Conservation (phyloP, 2,329 filamentous ascomycete genomes). For the Colletotrichum lindemuthianum region DNA sequence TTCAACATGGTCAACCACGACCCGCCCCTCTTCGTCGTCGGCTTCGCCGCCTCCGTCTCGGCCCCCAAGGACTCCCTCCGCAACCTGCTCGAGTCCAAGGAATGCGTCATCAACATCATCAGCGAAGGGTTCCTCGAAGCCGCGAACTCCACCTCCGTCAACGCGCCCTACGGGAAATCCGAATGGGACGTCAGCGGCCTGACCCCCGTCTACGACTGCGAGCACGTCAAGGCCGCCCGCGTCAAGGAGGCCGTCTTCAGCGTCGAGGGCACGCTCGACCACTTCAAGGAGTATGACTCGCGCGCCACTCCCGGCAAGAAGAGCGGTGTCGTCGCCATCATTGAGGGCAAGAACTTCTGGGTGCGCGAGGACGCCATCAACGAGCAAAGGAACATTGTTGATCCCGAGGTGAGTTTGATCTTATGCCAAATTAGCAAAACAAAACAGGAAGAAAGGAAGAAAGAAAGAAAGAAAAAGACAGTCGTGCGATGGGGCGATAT, state of each 20-base stretch:
- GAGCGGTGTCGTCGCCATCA: constrained; percentile 76
- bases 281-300: constrained; percentile 81
- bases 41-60: constrained; percentile 55
- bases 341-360: constrained; percentile 91
- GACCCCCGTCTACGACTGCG: constrained; percentile 71
- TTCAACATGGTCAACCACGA: constrained; percentile 87
- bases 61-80: constrained; percentile 80
- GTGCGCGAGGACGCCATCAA: constrained; percentile 88
- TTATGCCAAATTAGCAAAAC: too few relatives aligned
- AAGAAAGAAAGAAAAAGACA: too few relatives aligned
- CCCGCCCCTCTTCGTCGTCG: constrained; percentile 81
- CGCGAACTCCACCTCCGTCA: constrained; percentile 82
- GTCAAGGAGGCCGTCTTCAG: constrained; percentile 86
- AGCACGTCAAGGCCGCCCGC: constrained; percentile 74
- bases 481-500: too few relatives aligned
- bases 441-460: too few relatives aligned
- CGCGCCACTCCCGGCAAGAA: constrained; percentile 75
- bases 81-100: constrained; percentile 76
- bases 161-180: constrained; percentile 78
- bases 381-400: constrained; percentile 77
- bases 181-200: constrained; percentile 74
- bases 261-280: constrained; percentile 82
- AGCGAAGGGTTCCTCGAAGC: constrained; percentile 87
- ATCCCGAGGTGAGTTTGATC: constrained; percentile 67
- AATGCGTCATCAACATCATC: constrained; percentile 90